Evolutionary conservation across 306 rosid species (phyloP).

Genomic region (Dryas octopetala): DNA sequence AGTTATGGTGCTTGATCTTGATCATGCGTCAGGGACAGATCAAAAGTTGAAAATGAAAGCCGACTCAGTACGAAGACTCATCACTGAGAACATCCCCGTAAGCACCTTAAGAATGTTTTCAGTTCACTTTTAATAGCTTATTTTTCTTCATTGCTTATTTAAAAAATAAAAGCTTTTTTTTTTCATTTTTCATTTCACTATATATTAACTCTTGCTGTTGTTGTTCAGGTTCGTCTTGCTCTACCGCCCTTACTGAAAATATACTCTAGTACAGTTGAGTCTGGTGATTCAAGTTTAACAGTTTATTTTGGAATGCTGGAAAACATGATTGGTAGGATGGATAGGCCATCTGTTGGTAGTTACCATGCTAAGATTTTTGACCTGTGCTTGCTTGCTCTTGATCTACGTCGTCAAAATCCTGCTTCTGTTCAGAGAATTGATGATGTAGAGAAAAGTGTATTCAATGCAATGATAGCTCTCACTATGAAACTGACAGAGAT

Average conservation of each 20-base stretch:
- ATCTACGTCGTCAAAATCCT: constrained; percentile 68
- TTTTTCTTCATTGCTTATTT: constrained; percentile 2
- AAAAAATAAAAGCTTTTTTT: not conserved
- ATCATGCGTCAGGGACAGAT: constrained; percentile 52
- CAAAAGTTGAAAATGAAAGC: constrained; percentile 59
- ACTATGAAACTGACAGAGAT: constrained; percentile 88
- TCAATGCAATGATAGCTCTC: constrained; percentile 53
- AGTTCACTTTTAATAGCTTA: not conserved
- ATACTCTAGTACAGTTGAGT: constrained; percentile 49
- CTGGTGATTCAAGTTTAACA: constrained; percentile 77
- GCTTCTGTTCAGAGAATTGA: constrained; percentile 57
- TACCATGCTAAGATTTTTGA: constrained; percentile 75
- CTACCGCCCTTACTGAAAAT: constrained; percentile 71
- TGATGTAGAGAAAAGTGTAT: constrained; percentile 62
- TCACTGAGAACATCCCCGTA: constrained; percentile 78
- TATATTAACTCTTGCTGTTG: not conserved
- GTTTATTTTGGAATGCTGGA: constrained; percentile 73
- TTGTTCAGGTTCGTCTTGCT: constrained; percentile 72
- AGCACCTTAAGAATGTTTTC: constrained; percentile 34
- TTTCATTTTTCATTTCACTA: constrained; percentile 13
- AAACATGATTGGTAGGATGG: constrained; percentile 56
- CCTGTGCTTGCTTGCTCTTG: constrained; percentile 75
- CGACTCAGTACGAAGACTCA: constrained; percentile 56
- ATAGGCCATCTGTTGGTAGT: constrained; percentile 63
- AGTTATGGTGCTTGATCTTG: constrained; percentile 65